Evolutionary conservation across 495 filamentous ascomycete species (phyloP).

Genomic region (Penicillium herquei): DNA sequence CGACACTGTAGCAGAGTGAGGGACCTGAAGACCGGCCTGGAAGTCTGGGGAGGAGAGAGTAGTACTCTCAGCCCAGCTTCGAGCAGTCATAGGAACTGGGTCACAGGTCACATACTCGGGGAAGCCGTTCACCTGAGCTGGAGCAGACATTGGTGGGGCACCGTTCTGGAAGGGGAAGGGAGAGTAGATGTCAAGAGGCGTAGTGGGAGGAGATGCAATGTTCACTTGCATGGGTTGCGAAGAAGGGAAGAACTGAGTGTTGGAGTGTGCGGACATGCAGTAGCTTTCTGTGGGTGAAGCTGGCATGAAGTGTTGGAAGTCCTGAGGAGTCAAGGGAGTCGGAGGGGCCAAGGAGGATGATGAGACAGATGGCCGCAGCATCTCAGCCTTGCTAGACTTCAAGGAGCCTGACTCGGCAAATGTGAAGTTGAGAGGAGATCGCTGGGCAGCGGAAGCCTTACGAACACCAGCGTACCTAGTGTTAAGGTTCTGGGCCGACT

Average conservation of each 20-base stretch:
- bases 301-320: constrained; percentile 44
- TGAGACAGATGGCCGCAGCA: constrained; percentile 41
- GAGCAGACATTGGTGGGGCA: constrained; percentile 46
- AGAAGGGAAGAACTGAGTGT: constrained; percentile 38
- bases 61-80: constrained; percentile 42
- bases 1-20: constrained; percentile 35
- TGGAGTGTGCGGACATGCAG: constrained; percentile 40
- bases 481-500: constrained; percentile 51
- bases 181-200: constrained; percentile 42
- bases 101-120: constrained; percentile 39
- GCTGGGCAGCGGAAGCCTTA: constrained; percentile 49
- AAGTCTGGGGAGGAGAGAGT: constrained; percentile 45
- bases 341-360: constrained; percentile 42
- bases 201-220: constrained; percentile 47
- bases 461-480: constrained; percentile 51
- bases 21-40: constrained; percentile 30
- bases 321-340: constrained; percentile 47
- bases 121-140: constrained; percentile 43
- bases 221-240: constrained; percentile 48
- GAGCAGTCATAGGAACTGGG: constrained; percentile 32
- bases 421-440: constrained; percentile 53
- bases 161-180: constrained; percentile 39
- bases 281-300: constrained; percentile 40
- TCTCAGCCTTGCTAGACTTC: constrained; percentile 40
- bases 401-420: constrained; percentile 46